Evolutionary conservation across 1,284 basidiomycete species (phyloP), one percentile per base, ranked within the genome.

Genomic region (Ganoderma resinaceum): DNA sequence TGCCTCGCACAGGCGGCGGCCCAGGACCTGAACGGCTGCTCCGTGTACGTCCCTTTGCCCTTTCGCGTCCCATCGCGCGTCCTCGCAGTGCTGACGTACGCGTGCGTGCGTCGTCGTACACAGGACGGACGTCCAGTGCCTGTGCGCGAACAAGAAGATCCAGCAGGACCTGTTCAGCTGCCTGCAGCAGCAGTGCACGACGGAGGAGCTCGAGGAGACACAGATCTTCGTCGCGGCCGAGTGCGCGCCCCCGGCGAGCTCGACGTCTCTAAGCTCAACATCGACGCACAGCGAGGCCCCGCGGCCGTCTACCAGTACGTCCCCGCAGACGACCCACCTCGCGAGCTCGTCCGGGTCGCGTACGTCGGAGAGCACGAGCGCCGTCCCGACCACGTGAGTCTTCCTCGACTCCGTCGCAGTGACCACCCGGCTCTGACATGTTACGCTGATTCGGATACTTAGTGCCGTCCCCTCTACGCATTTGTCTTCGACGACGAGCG

Each of bases 61-160:
- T 1, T 58, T 7, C 18, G 4, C 20, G 23, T 18, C 52, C 2
- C 18, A 26, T 9, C n/a, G 3, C 40, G 16, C 40, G 40, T 1
- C 16, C 16, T 42, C 11, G 29, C 31, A 12, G 18, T 18, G 20
- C 20, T 33, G 58, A 26, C 4, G 12, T 37, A 18, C 9, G 3
- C 35, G n/a, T 11, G 35, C 16, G 20, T 42, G 20, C 18, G 33
- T 11, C 11, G n/a, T 23, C 18, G 18, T n/a, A n/a, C n/a, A n/a
- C 23, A 60, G 58, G 20, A 42, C 58, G 23, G 58, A 60, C 23
- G 23, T 38, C 11, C 58, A 60, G 58, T 60, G 58, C 38, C 58
- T 60, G 37, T 60, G 58, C 38, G 58, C 58, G 11, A 60, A 60
- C 58, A 60, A 37, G 37, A 60, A 60, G 38, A 60, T 60, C 23